Evolutionary conservation across 495 filamentous ascomycete genomes (phyloP), one percentile per base, ranked within the genome.

Genomic region (Neurospora discreta): DNA sequence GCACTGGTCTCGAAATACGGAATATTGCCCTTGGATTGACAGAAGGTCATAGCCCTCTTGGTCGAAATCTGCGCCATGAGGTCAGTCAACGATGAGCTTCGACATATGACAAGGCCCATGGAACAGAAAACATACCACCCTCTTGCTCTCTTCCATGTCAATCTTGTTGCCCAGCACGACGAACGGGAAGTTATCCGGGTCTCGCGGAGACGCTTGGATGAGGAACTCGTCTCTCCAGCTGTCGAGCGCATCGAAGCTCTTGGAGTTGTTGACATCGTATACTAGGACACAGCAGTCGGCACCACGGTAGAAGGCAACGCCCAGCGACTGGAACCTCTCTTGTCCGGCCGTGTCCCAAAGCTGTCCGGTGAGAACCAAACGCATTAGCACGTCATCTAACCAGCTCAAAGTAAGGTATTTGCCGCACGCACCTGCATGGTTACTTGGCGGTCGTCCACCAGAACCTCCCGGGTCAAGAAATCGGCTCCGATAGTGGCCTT

Each of bases 1-100:
- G 95, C 95, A 82, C 94, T 98, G 8, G 95, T 98, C 87, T 99
- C 95, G 77, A 98, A 99, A 81, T 98, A 99, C 3, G 96, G 96
- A 74, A 99, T 97, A 70, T 90, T 92, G 38, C 96, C 96, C 82
- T 98, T 98, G 33, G 92, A 95, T 82, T 97, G 93, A 80, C 96
- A 99, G 82, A 97, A 99, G 9, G 94, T 92, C 90, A 93, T 94
- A 26, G 95, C 95, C 71, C 95, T 87, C 86, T 97, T 98, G 74
- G 90, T 92, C 16, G 94, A 95, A 74, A 99, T 95, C 90, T 91
- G 71, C 10, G 33, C 58, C 39, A 15, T 8, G 20, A 23, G 13
- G 46, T 77, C 33, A 80, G 76, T 70, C 70, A 39, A n/a, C n/a
- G 6, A 23, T 39, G 52, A 58, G 20, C 46, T 8, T 9, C 68